A percentile compares a stretch with the other conserved stretches of the same genome.
Evolutionary conservation across 371 early-diverging fungal species (phyloP).

Genomic region (Syncephalastrum contaminatum): DNA sequence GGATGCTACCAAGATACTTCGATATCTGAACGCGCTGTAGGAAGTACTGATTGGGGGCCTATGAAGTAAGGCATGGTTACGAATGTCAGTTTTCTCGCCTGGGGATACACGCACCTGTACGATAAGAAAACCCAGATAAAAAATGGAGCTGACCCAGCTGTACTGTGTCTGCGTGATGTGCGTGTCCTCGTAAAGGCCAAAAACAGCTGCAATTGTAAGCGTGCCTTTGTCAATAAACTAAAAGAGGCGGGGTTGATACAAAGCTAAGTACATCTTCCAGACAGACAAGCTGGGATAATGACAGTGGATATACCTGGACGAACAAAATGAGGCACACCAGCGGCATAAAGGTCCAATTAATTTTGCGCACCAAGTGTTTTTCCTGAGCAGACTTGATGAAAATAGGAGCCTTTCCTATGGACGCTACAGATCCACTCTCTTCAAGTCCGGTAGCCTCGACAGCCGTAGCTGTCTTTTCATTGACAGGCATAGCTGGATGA

Average conservation of each 20-base stretch:
- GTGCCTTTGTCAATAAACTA: constrained; percentile 40
- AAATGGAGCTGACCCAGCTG: constrained; percentile 29
- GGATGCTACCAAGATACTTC: constrained; percentile 25
- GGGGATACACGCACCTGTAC: constrained; percentile 19
- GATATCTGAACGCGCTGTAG: constrained; percentile 30
- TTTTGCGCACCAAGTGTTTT: constrained; percentile 14
- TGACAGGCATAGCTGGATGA: no score
- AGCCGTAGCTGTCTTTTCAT: no score
- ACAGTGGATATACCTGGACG: constrained; percentile 12
- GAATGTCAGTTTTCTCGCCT: no score
- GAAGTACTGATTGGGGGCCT: constrained; percentile 34
- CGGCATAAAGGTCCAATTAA: constrained; percentile 16
- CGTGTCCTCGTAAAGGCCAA: constrained; percentile 29
- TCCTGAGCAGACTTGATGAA: constrained; percentile 13
- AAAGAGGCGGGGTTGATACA: not conserved
- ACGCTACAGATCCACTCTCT: no score
- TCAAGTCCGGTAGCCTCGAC: no score
- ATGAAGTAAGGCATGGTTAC: not conserved
- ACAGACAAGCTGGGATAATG: not conserved
- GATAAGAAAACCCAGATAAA: constrained; percentile 34
- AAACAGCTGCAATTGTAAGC: constrained; percentile 25
- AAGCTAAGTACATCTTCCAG: not conserved
- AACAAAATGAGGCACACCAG: constrained; percentile 16
- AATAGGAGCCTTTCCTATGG: no score
- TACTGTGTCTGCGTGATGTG: constrained; percentile 18